These are phyloP conservation scores for Podospora tetraspora DNA, from an alignment of 495 filamentous ascomycete species.

Conservation along the genomic window DNA sequence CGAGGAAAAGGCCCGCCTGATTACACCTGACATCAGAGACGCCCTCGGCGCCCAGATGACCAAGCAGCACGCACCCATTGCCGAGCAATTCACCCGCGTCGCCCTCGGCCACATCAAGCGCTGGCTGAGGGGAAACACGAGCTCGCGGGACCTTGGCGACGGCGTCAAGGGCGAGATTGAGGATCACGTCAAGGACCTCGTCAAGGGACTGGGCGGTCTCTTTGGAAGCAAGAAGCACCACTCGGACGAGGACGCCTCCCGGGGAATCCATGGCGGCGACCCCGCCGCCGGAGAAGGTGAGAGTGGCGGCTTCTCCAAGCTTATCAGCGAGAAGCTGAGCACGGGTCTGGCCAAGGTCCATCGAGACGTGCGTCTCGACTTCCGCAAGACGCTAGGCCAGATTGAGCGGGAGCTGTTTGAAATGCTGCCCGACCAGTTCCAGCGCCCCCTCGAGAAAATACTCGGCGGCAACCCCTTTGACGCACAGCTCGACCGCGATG, in stretches of 20 bases:
- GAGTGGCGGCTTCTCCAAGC: slow-evolving; percentile 28
- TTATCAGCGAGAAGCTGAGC: slow-evolving; percentile 36
- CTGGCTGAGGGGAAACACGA: slow-evolving; percentile 34
- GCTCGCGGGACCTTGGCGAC: slow-evolving; percentile 31
- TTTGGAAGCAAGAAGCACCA: slow-evolving; percentile 26
- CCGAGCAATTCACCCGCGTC: slow-evolving; percentile 34
- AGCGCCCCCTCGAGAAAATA: slow-evolving; percentile 32
- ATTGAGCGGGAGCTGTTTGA: slow-evolving; percentile 35
- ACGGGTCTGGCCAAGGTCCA: slow-evolving; percentile 31
- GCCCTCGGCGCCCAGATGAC: slow-evolving; percentile 25
- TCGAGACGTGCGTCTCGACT: slow-evolving; percentile 33
- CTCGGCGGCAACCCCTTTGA: slow-evolving; percentile 35
- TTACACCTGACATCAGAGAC: slow-evolving; percentile 35
- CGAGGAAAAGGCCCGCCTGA: slow-evolving; percentile 32
- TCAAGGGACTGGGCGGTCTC: slow-evolving; percentile 31
- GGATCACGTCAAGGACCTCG: slow-evolving; percentile 34
- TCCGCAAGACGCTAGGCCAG: slow-evolving; percentile 29
- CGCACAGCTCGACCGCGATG: slow-evolving; percentile 28
- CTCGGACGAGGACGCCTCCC: slow-evolving; percentile 14
- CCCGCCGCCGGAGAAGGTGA: slow-evolving; percentile 14
- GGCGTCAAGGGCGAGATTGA: slow-evolving; percentile 33
- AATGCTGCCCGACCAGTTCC: slow-evolving; percentile 31
- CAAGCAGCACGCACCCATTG: slow-evolving; percentile 29
- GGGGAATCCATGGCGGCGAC: slow-evolving; percentile 20
- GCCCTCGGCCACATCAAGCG: slow-evolving; percentile 33